These are phyloP conservation scores for Calocera viscosa DNA, from an alignment of 768 basidiomycete genomes.

Conservation along the genomic window DNA sequence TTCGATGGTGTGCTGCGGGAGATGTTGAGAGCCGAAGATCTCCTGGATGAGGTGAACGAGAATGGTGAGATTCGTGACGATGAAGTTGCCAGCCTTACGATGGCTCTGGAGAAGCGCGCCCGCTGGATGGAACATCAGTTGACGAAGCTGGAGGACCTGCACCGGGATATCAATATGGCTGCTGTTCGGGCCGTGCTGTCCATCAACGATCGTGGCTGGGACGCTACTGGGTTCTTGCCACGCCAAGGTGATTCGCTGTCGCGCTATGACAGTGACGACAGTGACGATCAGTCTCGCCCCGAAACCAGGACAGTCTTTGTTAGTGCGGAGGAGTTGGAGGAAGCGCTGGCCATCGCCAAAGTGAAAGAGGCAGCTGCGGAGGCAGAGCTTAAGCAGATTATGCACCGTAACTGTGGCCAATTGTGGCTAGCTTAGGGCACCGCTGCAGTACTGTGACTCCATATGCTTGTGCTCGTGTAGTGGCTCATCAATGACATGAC, in stretches of 20 bases:
- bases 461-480: too few species aligned
- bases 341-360: constrained; percentile 55
- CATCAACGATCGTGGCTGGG: constrained; percentile 81
- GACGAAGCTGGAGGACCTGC: constrained; percentile 76
- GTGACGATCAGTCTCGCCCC: constrained; percentile 34
- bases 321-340: constrained; percentile 61
- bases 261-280: constrained; percentile 35
- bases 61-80: constrained; percentile 57
- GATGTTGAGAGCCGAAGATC: constrained; percentile 81
- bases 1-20: constrained; percentile 77
- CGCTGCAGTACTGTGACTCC: too few species aligned
- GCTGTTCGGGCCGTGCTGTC: constrained; percentile 70
- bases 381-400: constrained; percentile 58
- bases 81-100: constrained; percentile 70
- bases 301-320: constrained; percentile 37
- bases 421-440: neutral
- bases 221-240: constrained; percentile 35
- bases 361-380: constrained; percentile 61
- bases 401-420: constrained; percentile 33
- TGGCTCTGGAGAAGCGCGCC: constrained; percentile 76
- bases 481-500: too few species aligned
- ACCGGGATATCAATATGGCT: constrained; percentile 80
- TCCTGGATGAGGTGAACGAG: constrained; percentile 61
- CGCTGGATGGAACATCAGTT: constrained; percentile 73
- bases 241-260: constrained; percentile 2